Base-by-base conservation (phyloP, 495 filamentous ascomycete genomes). In the Bombardia bombarda region DNA sequence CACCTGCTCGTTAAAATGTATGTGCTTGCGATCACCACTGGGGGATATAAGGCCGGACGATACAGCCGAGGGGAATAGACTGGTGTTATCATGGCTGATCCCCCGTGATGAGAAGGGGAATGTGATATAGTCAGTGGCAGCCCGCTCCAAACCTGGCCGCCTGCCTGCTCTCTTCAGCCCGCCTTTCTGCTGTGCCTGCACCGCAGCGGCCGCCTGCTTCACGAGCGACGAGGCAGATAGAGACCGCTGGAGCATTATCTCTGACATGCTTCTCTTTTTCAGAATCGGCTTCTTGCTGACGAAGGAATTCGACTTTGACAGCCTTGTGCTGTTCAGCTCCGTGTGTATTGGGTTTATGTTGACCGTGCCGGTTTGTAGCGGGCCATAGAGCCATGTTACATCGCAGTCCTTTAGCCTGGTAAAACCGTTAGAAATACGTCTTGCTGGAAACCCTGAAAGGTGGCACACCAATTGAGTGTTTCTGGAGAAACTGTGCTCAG, bases 341-440 rank as follows among this genome's bases (percentile, higher is more conserved):
- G 73, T 49, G 76, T 83, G 30, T 68, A 77, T 40, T 65, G 75
- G 26, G 54, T 68, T 48, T 23, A 67, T 22, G 13, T 51, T 65
- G 7, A 57, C 71, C 30, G 57, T 67, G 34, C 72, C 80, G 2
- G 82, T 83, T 55, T 93, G 90, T 24, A 98, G 66, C 21, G 92
- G 92, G 0, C 92, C 92, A 54, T 98, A 98, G 2, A 98, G 72
- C 92, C 92, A 98, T 38, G 92, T 97, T 19, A 96, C 88, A 58
- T 98, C 92, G 57, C 84, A 89, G 51, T 98, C 92, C 57, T 98
- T 98, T 30, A 97, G 66, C 90, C 90, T 96, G 57, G 7, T 21
- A 18, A 40, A 23, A n/a, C n/a, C 14, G 45, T 46, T 38, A 59
- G 56, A 60, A 51, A 52, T 24, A 44, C 49, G 45, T 23, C 47